phyloP scores from a whole-genome alignment of 2,329 filamentous ascomycete species.

The Alternaria incomplexa region DNA sequence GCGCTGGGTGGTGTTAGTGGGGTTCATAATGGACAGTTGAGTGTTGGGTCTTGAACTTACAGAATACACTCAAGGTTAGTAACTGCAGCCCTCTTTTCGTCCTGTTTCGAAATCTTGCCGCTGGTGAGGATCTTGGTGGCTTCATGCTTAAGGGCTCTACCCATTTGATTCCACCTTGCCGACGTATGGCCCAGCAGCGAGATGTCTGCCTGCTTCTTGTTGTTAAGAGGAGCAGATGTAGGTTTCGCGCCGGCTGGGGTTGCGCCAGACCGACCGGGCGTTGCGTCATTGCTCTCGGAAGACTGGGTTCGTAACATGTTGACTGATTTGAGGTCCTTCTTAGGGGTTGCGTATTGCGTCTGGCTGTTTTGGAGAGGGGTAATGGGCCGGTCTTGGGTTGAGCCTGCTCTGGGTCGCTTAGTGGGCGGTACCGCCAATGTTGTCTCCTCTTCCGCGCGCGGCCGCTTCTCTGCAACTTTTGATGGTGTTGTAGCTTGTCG shows the following conservation, averaged over 20 bases:
- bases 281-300: slow-evolving; percentile 42
- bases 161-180: slow-evolving; percentile 50
- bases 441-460: slow-evolving; percentile 40
- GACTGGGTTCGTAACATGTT: slow-evolving; percentile 47
- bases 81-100: slow-evolving; percentile 49
- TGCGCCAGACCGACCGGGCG: slow-evolving; percentile 42
- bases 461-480: slow-evolving; percentile 43
- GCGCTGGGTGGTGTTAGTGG: slow-evolving; percentile 36
- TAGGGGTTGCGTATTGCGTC: slow-evolving; percentile 39
- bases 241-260: slow-evolving; percentile 37
- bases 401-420: slow-evolving; percentile 43
- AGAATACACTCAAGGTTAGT: slow-evolving; percentile 55
- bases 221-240: slow-evolving; percentile 40
- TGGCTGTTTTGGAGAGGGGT: slow-evolving; percentile 40
- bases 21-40: not conserved
- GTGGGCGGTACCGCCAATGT: slow-evolving; percentile 28
- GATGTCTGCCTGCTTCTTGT: slow-evolving; percentile 41
- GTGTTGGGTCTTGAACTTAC: slow-evolving; percentile 21
- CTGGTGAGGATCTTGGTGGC: slow-evolving; percentile 45
- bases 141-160: slow-evolving; percentile 56
- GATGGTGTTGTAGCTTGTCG: slow-evolving; percentile 28
- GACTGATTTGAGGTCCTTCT: slow-evolving; percentile 42
- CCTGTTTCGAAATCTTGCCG: slow-evolving; percentile 35
- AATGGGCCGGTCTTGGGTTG: slow-evolving; percentile 38
- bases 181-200: slow-evolving; percentile 48